phyloP scores from a whole-genome alignment of 73 alveolate species.

The Paramecium sexaurelia region DNA sequence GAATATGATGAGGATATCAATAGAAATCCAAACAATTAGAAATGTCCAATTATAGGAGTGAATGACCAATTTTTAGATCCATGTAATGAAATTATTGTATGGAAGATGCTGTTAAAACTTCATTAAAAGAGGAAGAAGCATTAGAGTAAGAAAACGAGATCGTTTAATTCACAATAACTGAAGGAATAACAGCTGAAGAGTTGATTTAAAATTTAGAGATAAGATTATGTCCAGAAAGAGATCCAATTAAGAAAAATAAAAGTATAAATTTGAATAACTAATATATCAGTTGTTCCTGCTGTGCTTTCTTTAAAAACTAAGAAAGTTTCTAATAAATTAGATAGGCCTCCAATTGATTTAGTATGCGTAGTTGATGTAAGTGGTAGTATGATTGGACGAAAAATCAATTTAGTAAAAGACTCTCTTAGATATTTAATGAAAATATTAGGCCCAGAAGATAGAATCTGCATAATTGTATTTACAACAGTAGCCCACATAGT shows the following conservation, averaged over 20 bases:
- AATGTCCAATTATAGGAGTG: conserved; percentile 15
- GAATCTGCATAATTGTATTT: conserved; percentile 74
- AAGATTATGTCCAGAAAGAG: background rate
- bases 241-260: background rate
- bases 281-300: background rate
- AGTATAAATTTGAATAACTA: background rate
- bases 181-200: background rate
- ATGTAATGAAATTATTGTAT: background rate
- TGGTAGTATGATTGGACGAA: conserved; percentile 82
- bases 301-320: background rate
- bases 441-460: conserved; percentile 72
- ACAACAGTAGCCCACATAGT: conserved; percentile 71
- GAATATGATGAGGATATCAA: background rate
- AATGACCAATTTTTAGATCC: conserved; percentile 52
- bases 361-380: conserved; percentile 83
- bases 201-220: background rate
- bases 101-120: conserved; percentile 9
- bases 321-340: background rate
- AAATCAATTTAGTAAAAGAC: conserved; percentile 72
- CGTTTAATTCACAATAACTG: background rate
- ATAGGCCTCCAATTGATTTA: conserved; percentile 78
- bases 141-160: conserved; percentile 26
- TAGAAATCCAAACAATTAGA: background rate
- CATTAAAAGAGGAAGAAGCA: conserved; percentile 21
- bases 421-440: conserved; percentile 73